Base-by-base conservation (phyloP, 345 rosid species). In the Eucalyptus pauciflora region DNA sequence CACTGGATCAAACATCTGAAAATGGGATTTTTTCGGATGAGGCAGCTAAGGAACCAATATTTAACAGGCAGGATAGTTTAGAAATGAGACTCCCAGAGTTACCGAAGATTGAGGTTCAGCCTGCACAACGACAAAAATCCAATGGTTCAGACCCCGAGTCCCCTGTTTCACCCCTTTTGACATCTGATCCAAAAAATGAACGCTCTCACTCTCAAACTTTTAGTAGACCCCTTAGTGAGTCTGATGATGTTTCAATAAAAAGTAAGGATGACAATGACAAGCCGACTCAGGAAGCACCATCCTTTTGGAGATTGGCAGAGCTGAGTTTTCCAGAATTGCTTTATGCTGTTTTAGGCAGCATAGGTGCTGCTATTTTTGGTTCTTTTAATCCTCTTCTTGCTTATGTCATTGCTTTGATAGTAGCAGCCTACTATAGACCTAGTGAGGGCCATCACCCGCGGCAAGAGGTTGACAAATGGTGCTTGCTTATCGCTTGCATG, bases 261-360 rank as follows among this genome's bases (percentile, higher is more conserved):
- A 87, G 88, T 50, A 93, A 91, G 93, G 94, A 91, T 88, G 87
- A 89, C 88, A 94, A 94, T 91, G 95, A 94, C 90, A 60, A 87
- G 85, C 92, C 89, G 86, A 94, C 93, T 88, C 90, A 92, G 86
- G 93, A 96, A 91, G 89, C 95, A 85, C 99, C 99, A 50, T 95
- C 99, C 27, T 94, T 98, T 91, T 96, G 97, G 99, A 95, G 98
- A 91, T 88, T 98, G 90, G 98, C 96, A 88, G 95, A 97, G 92
- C 99, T 98, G 91, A 97, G 99, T 92, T 92, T 97, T 91, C 96
- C 99, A 10, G 99, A 98, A 92, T 98, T 99, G 99, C 97, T 98
- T 46, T 98, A 97, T 93, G 99, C 99, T 90, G 97, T 96, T 89
- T 91, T 98, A 89, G 99, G 99, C 92, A 95, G 99, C 93, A 93